Evolutionary conservation across 2,329 filamentous ascomycete species (phyloP).

Genomic region (Biscogniauxia sp.): DNA sequence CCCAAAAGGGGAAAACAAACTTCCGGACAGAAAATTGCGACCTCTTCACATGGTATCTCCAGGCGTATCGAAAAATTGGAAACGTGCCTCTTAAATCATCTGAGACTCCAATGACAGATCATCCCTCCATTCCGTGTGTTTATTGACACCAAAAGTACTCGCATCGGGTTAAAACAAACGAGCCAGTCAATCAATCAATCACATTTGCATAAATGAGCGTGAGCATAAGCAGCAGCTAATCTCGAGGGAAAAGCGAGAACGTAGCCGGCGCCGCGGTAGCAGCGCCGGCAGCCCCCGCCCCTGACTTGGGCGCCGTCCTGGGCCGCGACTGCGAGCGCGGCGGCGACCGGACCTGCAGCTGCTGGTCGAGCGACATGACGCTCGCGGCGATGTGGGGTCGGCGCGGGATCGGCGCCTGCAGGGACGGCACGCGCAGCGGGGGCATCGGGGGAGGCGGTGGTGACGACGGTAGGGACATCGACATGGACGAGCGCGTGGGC

Average conservation of each 20-base stretch:
- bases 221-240: neutral
- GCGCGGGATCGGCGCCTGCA: conserved; percentile 11
- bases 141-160: no score
- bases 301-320: neutral
- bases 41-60: no score
- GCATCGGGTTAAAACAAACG: no score
- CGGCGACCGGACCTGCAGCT: neutral
- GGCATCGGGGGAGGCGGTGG: neutral
- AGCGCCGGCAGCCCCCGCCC: no score
- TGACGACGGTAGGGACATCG: neutral
- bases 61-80: no score
- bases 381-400: conserved; percentile 2
- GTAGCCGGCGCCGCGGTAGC: neutral
- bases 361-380: conserved; percentile 1
- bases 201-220: no score
- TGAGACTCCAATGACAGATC: no score
- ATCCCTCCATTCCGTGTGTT: no score
- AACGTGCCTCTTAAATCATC: no score
- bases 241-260: neutral
- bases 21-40: no score
- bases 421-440: neutral
- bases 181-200: no score
- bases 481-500: neutral
- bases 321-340: neutral
- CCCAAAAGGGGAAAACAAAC: no score